phyloP scores from a whole-genome alignment of 768 basidiomycete species.

The Roridomyces roridus region DNA sequence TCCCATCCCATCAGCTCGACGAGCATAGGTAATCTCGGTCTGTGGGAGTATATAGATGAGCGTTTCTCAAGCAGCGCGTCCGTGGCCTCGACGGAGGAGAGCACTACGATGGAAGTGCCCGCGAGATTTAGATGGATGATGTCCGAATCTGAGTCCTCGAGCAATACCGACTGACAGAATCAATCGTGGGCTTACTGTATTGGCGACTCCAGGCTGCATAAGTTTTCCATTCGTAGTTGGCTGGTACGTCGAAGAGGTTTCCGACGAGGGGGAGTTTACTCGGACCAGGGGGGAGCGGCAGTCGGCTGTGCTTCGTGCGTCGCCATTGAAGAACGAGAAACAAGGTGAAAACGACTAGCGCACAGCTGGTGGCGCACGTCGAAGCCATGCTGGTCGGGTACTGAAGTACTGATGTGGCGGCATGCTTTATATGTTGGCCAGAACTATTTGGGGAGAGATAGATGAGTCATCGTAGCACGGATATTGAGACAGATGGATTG shows the following conservation, averaged over 20 bases:
- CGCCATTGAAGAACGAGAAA: no score
- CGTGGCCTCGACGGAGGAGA: slow-evolving; percentile 39
- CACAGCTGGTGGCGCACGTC: no score
- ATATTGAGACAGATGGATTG: no score
- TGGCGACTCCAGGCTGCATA: slow-evolving; percentile 48
- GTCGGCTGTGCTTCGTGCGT: no score
- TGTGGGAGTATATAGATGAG: slow-evolving; percentile 44
- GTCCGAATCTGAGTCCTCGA: slow-evolving; percentile 30
- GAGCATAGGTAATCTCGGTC: slow-evolving; percentile 15
- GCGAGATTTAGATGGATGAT: slow-evolving; percentile 34
- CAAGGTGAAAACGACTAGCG: no score
- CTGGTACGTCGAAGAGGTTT: slow-evolving; percentile 50
- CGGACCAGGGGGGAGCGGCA: slow-evolving; percentile 54
- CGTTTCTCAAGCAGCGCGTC: slow-evolving; percentile 45
- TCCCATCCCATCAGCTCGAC: slow-evolving; percentile 18
- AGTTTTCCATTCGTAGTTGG: slow-evolving; percentile 50
- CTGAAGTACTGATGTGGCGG: no score
- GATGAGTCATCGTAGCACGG: no score
- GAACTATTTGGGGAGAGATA: no score
- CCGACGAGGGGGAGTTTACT: slow-evolving; percentile 49
- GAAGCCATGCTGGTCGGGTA: no score
- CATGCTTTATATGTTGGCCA: no score
- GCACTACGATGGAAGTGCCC: slow-evolving; percentile 35
- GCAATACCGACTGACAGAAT: slow-evolving; percentile 5
- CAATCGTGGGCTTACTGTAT: no score